Percentiles rank a stretch among this genome's conserved stretches.
Evolutionary conservation across 1,284 basidiomycete species (phyloP).

Genomic region (Sporisorium exsertum): DNA sequence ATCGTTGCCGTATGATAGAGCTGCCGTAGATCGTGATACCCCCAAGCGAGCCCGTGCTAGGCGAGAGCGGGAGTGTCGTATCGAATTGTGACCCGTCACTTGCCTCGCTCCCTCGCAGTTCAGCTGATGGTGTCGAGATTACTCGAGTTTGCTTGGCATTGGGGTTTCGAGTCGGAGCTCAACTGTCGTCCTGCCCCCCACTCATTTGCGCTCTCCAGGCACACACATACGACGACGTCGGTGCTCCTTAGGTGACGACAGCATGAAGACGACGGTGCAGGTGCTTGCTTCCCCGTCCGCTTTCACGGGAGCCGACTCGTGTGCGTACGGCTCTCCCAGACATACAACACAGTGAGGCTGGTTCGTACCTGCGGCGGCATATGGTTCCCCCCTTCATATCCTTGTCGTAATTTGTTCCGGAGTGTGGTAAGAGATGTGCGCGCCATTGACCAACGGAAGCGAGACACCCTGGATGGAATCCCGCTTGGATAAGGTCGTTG

Average conservation of each 20-base stretch:
- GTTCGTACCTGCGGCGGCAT: constrained; percentile 23
- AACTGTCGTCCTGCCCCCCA: neutral
- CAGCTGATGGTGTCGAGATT: neutral
- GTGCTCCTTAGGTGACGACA: neutral
- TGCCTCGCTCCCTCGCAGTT: neutral
- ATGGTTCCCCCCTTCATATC: no score
- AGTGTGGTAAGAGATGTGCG: neutral
- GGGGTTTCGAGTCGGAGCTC: neutral
- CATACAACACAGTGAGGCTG: neutral
- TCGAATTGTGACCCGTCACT: neutral
- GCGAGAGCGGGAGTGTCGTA: neutral
- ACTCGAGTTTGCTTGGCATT: neutral
- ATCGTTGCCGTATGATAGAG: neutral
- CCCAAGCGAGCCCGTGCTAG: neutral
- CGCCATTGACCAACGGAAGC: constrained; percentile 9
- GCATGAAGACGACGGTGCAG: neutral
- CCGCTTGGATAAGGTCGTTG: neutral
- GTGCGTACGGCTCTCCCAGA: neutral
- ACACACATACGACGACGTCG: neutral
- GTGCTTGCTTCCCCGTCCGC: neutral
- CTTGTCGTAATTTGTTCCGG: neutral
- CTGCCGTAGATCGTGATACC: neutral
- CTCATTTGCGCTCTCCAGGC: neutral
- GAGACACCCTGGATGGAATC: neutral
- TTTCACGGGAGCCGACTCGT: neutral